These are phyloP conservation scores for Fusarium vanettenii DNA, from an alignment of 2,329 filamentous ascomycete species.

Conservation along the genomic window DNA sequence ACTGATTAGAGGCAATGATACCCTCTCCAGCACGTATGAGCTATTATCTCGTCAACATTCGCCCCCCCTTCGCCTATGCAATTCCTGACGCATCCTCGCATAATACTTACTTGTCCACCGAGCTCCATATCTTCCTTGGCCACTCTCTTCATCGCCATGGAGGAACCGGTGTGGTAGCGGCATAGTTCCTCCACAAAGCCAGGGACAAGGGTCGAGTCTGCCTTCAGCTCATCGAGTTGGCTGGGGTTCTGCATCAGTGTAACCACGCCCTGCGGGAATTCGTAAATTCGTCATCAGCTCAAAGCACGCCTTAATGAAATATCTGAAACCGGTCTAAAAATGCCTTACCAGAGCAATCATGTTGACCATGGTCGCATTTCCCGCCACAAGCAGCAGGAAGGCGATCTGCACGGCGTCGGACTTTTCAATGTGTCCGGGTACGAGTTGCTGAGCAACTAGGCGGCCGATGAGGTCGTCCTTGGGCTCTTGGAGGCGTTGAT, in stretches of 20 bases:
- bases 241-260: conserved; percentile 56
- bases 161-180: conserved; percentile 59
- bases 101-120: conserved; percentile 50
- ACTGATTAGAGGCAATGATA: conserved; percentile 59
- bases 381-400: conserved; percentile 61
- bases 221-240: conserved; percentile 55
- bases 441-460: conserved; percentile 54
- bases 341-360: conserved; percentile 57
- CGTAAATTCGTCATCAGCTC: neutral
- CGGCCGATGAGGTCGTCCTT: conserved; percentile 59
- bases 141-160: conserved; percentile 59
- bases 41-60: conserved; percentile 27
- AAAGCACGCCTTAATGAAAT: neutral
- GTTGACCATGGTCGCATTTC: conserved; percentile 63
- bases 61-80: neutral
- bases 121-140: conserved; percentile 59
- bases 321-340: neutral
- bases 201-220: conserved; percentile 49
- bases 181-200: conserved; percentile 60
- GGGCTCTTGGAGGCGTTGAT: conserved; percentile 52
- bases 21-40: conserved; percentile 56
- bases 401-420: conserved; percentile 58
- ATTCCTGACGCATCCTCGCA: neutral
- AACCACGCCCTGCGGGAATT: conserved; percentile 51
- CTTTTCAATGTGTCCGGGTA: conserved; percentile 51